Base-by-base conservation (phyloP, 345 rosid species). In the Bretschneidera sinensis region DNA sequence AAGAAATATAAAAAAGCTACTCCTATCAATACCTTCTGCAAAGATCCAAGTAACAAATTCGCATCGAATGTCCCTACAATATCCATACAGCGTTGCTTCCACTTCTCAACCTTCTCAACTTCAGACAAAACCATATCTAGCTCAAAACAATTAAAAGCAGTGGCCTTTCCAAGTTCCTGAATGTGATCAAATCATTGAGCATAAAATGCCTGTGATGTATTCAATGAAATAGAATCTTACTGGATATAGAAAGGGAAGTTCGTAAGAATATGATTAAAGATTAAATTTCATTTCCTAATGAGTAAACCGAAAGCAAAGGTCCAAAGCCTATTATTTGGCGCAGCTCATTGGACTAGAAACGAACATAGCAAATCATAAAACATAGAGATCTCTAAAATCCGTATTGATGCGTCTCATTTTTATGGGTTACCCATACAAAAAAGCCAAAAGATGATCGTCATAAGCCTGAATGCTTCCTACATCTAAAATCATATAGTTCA, bases 51-150 rank as follows among this genome's bases (percentile, higher is more conserved):
- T 62, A 80, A 59, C 45, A 68, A 43, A 59, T 53, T 65, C 22
- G 33, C 52, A 64, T 76, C 79, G 33, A 68, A 67, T 48, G 55
- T 71, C 58, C 61, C 71, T 15, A 81, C 33, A 33, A 57, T 63
- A 56, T 77, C 69, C 62, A 39, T n/a, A 66, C 82, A 72, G 24
- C 31, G 66, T 23, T 74, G 65, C 68, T 71, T 83, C 95, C 95
- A 87, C 49, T 63, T 73, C 63, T 85, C 83, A 61, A 87, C 73
- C 66, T 81, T 85, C 51, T 70, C 77, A 57, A 78, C 78, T 75
- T 87, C 80, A 35, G 60, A 72, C 43, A 79, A 54, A 65, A 84
- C 61, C 65, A 61, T 62, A 60, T 79, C 85, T 57, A 81, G 75
- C 67, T 84, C 81, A 13, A 73, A 24, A 70, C 91, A 87, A 54